phyloP scores from a whole-genome alignment of 1,284 basidiomycete species.

The Leccinum insolens region DNA sequence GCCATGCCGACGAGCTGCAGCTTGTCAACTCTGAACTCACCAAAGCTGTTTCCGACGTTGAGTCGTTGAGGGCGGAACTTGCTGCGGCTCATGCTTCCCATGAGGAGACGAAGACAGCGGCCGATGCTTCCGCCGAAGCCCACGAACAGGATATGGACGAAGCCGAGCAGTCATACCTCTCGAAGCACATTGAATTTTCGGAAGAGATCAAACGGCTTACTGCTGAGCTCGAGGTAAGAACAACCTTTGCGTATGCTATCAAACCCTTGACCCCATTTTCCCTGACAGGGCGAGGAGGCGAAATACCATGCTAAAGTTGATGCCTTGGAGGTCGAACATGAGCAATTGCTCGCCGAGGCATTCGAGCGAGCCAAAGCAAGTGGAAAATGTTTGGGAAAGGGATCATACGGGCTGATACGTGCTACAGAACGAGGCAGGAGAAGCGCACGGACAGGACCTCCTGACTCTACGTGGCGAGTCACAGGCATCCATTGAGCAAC shows the following conservation, averaged over 20 bases:
- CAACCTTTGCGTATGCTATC: neutral
- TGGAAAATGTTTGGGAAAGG: constrained; percentile 1
- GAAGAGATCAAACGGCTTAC: constrained; percentile 60
- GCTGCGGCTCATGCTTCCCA: constrained; percentile 45
- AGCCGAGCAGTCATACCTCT: constrained; percentile 47
- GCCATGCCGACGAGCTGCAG: constrained; percentile 52
- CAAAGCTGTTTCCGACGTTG: constrained; percentile 47
- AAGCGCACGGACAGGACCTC: constrained; percentile 69
- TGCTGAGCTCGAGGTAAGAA: constrained; percentile 63
- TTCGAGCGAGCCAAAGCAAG: constrained; percentile 78
- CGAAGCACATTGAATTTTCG: constrained; percentile 56
- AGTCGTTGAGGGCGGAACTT: constrained; percentile 50
- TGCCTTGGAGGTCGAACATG: constrained; percentile 67
- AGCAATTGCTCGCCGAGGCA: constrained; percentile 63
- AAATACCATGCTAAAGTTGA: constrained; percentile 70
- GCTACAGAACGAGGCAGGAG: constrained; percentile 64
- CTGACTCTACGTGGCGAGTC: constrained; percentile 68
- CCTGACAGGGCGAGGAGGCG: constrained; percentile 62
- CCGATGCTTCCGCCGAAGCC: constrained; percentile 45
- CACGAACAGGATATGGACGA: constrained; percentile 54
- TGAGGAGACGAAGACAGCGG: constrained; percentile 51
- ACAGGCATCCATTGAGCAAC: constrained; percentile 65
- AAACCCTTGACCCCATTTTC: neutral
- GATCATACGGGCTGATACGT: constrained; percentile 5
- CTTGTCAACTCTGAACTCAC: constrained; percentile 48